phyloP scores from a whole-genome alignment of 116 monocot genomes.

The Zostera marina region DNA sequence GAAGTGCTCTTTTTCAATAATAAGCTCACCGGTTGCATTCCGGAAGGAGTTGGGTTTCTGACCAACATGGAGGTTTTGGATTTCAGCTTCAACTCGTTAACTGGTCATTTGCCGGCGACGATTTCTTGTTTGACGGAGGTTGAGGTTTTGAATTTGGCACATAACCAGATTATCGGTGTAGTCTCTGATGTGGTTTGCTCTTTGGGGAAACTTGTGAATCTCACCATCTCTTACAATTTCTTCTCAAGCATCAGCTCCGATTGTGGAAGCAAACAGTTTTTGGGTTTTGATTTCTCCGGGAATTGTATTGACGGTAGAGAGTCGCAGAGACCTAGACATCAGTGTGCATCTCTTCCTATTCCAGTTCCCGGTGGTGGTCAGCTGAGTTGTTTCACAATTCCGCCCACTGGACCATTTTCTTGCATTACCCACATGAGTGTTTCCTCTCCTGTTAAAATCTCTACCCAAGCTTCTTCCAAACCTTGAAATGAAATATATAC shows the following conservation, averaged over 20 bases:
- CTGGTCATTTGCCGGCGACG: constrained; percentile 40
- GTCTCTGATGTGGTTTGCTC: constrained; percentile 62
- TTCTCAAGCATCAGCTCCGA: constrained; percentile 57
- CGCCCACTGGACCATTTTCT: background rate
- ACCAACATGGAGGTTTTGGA: constrained; percentile 55
- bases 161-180: constrained; percentile 62
- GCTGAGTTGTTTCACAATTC: background rate
- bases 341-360: constrained; percentile 18
- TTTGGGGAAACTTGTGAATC: constrained; percentile 43
- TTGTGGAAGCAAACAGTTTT: constrained; percentile 26
- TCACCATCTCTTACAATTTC: constrained; percentile 71
- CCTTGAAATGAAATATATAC: too few relatives aligned
- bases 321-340: constrained; percentile 56
- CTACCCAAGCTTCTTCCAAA: too few relatives aligned
- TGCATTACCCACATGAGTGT: background rate
- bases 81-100: constrained; percentile 72
- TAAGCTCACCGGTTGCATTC: constrained; percentile 74
- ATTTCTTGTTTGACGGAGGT: constrained; percentile 60
- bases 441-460: background rate
- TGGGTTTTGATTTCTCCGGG: constrained; percentile 60
- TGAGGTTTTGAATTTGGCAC: constrained; percentile 66
- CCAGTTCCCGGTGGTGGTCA: constrained; percentile 1
- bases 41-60: constrained; percentile 50
- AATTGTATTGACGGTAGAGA: constrained; percentile 64
- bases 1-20: constrained; percentile 72